Evolutionary conservation across 1,284 basidiomycete genomes (phyloP), one percentile per base, ranked within the genome.

Genomic region (Pascua guehoae): DNA sequence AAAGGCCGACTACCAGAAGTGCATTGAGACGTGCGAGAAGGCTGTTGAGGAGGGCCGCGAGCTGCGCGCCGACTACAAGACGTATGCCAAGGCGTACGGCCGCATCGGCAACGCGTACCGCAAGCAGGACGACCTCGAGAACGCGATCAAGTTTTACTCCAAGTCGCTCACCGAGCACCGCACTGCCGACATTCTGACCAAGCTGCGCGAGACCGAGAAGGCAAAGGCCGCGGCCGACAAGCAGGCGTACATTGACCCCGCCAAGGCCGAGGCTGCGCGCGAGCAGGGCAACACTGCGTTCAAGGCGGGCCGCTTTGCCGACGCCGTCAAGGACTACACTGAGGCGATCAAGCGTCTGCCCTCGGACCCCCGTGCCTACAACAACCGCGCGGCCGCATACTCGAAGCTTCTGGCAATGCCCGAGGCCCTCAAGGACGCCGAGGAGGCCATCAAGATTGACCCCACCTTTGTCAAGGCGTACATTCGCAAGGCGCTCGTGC

Each of bases 271-370:
- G 45, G 73, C 79, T 52, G 93, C 93, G 12, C 85, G 96, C 48
- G 91, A 96, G 74, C 88, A 94, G 72, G 96, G 96, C 15, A 99
- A 98, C 75, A 78, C 81, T 41, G 82, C 87, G 41, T 99, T 97
- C 86, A 98, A 98, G 81, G 82, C 79, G 4, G 93, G 91, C 32
- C 86, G 93, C 74, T 97, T 91, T 77, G 92, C 86, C 15, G 86
- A 82, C n/a, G 90, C 94, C 1, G 94, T 98, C 62, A 92, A 90
- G 79, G 82, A 84, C 44, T 99, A 98, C 80, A 85, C 88, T 12
- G 96, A 99, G 79, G 88, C 91, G 60, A 96, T 98, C 81, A 98
- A 98, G 81, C 88, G 96, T 53, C 87, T 91, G 68, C 96, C 96
- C 44, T 74, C 78, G 39, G 95, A 99, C 72, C 85, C 96, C 11